phyloP scores from a whole-genome alignment of 1,284 basidiomycete genomes.

The Pseudozyma hubeiensis region DNA sequence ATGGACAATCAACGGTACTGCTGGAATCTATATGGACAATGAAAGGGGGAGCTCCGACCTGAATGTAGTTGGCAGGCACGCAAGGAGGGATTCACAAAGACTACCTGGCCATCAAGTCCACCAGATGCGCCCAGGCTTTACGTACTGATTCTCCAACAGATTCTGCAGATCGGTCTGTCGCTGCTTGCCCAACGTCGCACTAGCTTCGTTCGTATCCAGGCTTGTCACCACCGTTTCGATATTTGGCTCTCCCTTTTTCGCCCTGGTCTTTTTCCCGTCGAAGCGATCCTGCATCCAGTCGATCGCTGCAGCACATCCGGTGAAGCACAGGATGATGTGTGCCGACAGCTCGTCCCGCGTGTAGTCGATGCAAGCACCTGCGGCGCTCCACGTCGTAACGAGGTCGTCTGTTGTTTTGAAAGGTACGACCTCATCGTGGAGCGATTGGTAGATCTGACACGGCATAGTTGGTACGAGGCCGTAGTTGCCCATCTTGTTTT shows the following conservation, averaged over 20 bases:
- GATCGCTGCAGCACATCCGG: constrained; percentile 32
- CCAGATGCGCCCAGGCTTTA: constrained; percentile 23
- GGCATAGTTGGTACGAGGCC: constrained; percentile 31
- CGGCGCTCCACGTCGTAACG: constrained; percentile 33
- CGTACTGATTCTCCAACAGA: constrained; percentile 34
- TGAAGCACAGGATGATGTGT: constrained; percentile 47
- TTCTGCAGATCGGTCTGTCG: constrained; percentile 31
- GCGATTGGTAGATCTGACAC: constrained; percentile 59
- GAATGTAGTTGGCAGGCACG: background rate
- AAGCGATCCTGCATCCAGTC: constrained; percentile 52
- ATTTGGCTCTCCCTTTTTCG: constrained; percentile 23
- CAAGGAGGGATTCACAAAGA: too few species aligned
- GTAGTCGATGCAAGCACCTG: constrained; percentile 52
- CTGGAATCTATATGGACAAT: too few species aligned
- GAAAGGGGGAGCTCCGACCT: too few species aligned
- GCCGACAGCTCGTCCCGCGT: constrained; percentile 23
- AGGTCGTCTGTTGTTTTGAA: constrained; percentile 44
- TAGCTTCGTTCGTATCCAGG: constrained; percentile 34
- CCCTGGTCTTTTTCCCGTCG: constrained; percentile 26
- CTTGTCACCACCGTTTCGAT: constrained; percentile 31
- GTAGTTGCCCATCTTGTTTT: constrained; percentile 46
- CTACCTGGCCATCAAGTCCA: constrained; percentile 18
- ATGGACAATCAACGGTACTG: too few species aligned
- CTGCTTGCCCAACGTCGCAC: constrained; percentile 27
- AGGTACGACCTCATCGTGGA: constrained; percentile 60